Percentiles rank a stretch among this genome's conserved stretches.
phyloP scores from a whole-genome alignment of 805 yeast genomes.

The Maudiozyma barnettii region DNA sequence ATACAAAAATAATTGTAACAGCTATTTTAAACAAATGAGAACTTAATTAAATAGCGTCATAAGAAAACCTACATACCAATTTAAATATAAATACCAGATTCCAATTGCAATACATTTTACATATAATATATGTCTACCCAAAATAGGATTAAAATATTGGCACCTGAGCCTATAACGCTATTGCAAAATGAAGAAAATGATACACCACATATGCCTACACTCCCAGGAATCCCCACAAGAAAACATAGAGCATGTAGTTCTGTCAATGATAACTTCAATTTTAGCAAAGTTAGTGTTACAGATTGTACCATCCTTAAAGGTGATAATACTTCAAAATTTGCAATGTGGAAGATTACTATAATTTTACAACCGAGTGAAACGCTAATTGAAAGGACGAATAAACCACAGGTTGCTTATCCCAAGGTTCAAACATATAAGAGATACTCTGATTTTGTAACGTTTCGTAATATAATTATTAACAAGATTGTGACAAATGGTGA shows the following conservation, averaged over 20 bases:
- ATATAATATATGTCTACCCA: neutral
- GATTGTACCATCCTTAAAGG: constrained; percentile 25
- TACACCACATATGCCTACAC: neutral
- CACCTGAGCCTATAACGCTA: neutral
- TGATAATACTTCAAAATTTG: constrained; percentile 18
- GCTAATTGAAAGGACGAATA: neutral
- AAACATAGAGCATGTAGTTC: constrained; percentile 4
- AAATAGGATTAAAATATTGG: neutral
- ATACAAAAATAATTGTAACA: too few species aligned
- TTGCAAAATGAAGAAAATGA: constrained; percentile 1
- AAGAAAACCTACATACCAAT: too few species aligned
- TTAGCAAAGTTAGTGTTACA: constrained; percentile 12
- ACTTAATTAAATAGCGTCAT: too few species aligned
- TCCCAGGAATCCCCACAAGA: neutral
- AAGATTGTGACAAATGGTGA: neutral
- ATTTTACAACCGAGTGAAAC: constrained; percentile 9
- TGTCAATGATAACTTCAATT: constrained; percentile 8
- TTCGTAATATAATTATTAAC: constrained; percentile 34
- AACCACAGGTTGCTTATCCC: constrained; percentile 6
- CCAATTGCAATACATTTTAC: neutral
- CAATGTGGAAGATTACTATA: constrained; percentile 24
- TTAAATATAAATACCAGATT: too few species aligned
- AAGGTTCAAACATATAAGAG: constrained; percentile 43
- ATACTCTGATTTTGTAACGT: constrained; percentile 51
- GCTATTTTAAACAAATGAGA: too few species aligned